phyloP scores from a whole-genome alignment of 768 basidiomycete genomes.

The Mycena polygramma region DNA sequence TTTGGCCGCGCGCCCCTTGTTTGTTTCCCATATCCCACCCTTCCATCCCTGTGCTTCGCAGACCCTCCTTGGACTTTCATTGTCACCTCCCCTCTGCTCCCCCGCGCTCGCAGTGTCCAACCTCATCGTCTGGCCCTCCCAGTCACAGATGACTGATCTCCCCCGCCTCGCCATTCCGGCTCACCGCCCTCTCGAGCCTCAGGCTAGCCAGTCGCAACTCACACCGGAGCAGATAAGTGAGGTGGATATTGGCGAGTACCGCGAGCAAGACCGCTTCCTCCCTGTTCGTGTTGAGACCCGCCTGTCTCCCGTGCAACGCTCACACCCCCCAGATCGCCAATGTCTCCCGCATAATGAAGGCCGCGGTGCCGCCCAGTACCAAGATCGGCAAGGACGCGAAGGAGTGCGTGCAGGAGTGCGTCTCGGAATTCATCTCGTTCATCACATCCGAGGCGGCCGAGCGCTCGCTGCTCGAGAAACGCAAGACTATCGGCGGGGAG shows the following conservation, averaged over 20 bases:
- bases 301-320: constrained; percentile 13
- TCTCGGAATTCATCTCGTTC: constrained; percentile 98
- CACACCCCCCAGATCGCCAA: constrained; percentile 84
- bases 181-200: not conserved
- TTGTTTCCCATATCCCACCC: too few species aligned
- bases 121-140: not conserved
- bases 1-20: too few species aligned
- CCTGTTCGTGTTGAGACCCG: constrained; percentile 67
- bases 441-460: constrained; percentile 98
- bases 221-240: constrained; percentile 64
- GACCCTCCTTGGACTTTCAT: too few species aligned
- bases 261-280: constrained; percentile 95
- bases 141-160: not conserved
- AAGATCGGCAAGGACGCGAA: constrained; percentile 99
- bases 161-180: not conserved
- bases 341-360: constrained; percentile 98
- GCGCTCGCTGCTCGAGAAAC: constrained; percentile 93
- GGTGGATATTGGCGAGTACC: constrained; percentile 92
- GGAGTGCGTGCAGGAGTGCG: constrained; percentile 98
- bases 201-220: not conserved
- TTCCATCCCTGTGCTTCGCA: too few species aligned
- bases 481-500: constrained; percentile 98
- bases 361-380: constrained; percentile 87
- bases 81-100: too few species aligned
- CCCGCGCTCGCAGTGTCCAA: not conserved